Evolutionary conservation across 2,329 filamentous ascomycete species (phyloP).

Genomic region (Ambrosiella cleistominuta): DNA sequence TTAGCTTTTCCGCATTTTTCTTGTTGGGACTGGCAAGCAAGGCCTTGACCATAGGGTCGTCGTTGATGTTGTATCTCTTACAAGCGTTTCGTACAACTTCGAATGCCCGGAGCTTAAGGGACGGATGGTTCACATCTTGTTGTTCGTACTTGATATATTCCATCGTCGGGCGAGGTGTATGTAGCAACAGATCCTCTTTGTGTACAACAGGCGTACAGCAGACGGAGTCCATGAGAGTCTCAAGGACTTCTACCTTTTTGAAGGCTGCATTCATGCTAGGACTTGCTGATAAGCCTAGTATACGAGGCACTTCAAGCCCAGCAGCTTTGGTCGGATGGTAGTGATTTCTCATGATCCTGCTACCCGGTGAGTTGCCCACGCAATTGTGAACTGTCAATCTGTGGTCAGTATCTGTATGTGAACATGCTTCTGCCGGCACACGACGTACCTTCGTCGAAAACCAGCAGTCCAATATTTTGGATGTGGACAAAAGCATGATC

Average conservation of each 20-base stretch:
- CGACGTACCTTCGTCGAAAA: constrained; percentile 64
- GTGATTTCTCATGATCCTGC: constrained; percentile 54
- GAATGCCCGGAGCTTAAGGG: not conserved
- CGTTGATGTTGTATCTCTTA: constrained; percentile 26
- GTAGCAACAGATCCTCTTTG: constrained; percentile 48
- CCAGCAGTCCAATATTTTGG: constrained; percentile 43
- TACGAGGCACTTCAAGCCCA: constrained; percentile 35
- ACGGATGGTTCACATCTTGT: too few relatives aligned
- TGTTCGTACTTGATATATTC: not conserved
- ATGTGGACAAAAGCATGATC: constrained; percentile 56
- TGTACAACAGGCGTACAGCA: constrained; percentile 52
- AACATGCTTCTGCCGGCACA: not conserved
- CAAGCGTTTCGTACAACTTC: not conserved
- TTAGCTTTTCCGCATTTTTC: too few relatives aligned
- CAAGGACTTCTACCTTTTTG: constrained; percentile 41
- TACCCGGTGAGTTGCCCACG: constrained; percentile 42
- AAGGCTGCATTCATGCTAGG: constrained; percentile 46
- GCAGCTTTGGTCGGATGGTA: constrained; percentile 36
- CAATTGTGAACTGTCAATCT: constrained; percentile 54
- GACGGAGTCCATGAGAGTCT: constrained; percentile 50
- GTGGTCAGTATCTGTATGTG: not conserved
- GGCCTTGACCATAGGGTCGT: constrained; percentile 38
- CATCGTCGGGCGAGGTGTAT: constrained; percentile 46
- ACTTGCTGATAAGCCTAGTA: constrained; percentile 69
- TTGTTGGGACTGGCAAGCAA: not conserved